Conservation (phyloP, 2,329 filamentous ascomycete species). For the Escovopsis weberi region DNA sequence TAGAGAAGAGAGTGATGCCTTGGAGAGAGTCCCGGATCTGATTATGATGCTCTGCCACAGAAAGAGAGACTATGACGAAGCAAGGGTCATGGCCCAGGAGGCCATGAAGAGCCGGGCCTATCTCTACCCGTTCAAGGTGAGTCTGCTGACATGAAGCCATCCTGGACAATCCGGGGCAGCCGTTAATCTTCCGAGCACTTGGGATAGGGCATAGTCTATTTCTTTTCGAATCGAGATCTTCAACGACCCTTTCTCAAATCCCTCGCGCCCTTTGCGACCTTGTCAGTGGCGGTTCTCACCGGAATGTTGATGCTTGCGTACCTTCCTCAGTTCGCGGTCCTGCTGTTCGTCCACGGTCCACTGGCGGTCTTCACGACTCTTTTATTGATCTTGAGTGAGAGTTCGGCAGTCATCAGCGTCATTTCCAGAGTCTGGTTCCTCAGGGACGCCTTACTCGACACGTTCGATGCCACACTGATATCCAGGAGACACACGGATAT, state of each 20-base stretch:
- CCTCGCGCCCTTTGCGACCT: constrained; percentile 45
- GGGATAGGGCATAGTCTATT: constrained; percentile 45
- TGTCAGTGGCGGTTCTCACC: constrained; percentile 58
- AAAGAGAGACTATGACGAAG: constrained; percentile 56
- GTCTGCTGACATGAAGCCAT: background rate
- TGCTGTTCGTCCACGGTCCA: constrained; percentile 75
- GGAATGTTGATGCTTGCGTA: constrained; percentile 86
- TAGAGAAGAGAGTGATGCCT: background rate
- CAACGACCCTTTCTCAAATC: constrained; percentile 45
- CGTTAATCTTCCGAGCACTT: background rate
- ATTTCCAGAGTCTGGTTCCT: constrained; percentile 58
- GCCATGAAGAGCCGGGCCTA: constrained; percentile 67
- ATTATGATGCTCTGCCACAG: constrained; percentile 17
- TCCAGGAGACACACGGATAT: constrained; percentile 39
- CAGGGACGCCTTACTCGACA: constrained; percentile 71
- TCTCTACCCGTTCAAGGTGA: constrained; percentile 66
- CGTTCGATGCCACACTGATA: constrained; percentile 64
- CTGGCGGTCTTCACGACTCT: constrained; percentile 60
- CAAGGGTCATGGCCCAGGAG: constrained; percentile 47
- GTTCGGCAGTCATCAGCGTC: constrained; percentile 41
- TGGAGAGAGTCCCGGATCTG: too few species aligned
- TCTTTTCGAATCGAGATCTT: constrained; percentile 37
- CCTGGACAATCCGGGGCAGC: too few species aligned
- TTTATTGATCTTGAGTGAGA: constrained; percentile 51
- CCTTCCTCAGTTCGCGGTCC: constrained; percentile 65